A percentile compares a stretch with the other conserved stretches of the same genome.
phyloP scores from a whole-genome alignment of 1,284 basidiomycete species.

The Grifola frondosa region DNA sequence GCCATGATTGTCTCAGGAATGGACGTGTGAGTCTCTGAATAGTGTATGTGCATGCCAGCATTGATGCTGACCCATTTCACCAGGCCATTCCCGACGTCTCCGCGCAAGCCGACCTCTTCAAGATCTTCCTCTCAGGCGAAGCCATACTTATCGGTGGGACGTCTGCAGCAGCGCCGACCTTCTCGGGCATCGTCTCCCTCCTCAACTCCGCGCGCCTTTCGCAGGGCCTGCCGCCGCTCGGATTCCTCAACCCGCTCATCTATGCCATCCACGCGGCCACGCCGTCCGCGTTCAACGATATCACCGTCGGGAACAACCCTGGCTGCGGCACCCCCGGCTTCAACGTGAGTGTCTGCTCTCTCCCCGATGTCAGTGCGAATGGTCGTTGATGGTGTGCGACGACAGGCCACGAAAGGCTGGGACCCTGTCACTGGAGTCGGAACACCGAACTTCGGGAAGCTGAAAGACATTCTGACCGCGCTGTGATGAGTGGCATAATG shows the following conservation, averaged over 20 bases:
- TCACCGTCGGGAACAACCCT: constrained; percentile 35
- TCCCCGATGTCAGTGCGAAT: background rate
- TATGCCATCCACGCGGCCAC: constrained; percentile 31
- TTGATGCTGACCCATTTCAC: background rate
- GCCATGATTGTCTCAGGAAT: constrained; percentile 1
- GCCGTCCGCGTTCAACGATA: constrained; percentile 43
- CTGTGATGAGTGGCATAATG: no score
- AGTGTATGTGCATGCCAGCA: background rate
- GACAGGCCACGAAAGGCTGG: constrained; percentile 34
- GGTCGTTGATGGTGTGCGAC: no score
- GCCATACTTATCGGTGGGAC: constrained; percentile 45
- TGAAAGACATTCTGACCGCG: constrained; percentile 23
- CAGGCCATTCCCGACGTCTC: constrained; percentile 41
- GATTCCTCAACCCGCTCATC: constrained; percentile 50
- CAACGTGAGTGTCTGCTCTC: constrained; percentile 21
- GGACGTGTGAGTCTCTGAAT: constrained; percentile 17
- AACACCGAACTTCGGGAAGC: constrained; percentile 33
- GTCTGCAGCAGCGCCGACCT: constrained; percentile 51
- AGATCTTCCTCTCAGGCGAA: constrained; percentile 28
- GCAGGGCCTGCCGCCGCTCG: constrained; percentile 41
- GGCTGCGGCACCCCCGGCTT: constrained; percentile 31
- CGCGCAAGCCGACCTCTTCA: constrained; percentile 37
- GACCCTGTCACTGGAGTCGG: constrained; percentile 38
- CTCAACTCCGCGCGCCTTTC: constrained; percentile 55
- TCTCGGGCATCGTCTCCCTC: constrained; percentile 50